Base-by-base conservation (phyloP, 306 rosid genomes). In the Pyrus betulifolia region DNA sequence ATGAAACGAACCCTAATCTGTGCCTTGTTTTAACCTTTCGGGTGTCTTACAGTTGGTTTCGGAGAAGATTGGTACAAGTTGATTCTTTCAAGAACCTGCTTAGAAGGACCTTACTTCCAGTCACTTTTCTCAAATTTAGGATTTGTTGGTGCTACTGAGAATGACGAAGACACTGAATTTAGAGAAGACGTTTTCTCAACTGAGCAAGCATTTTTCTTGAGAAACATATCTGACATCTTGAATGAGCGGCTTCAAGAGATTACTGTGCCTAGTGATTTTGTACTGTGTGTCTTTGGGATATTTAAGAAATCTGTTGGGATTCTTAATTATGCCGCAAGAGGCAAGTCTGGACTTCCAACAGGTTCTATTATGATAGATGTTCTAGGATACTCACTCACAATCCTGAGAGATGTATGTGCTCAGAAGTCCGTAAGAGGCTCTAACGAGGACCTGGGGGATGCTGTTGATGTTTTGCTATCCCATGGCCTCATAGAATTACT, bases 321-420 rank as follows among this genome's bases (percentile, higher is more conserved):
- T 74, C 76, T 86, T 13, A 59, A 75, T 59, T 80, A 69, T 72
- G 80, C 82, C 15, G 58, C 27, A 5, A 79, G 80, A 71, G 84
- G 84, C 49, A 76, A 80, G 63, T 79, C 85, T 61, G 81, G 89
- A 77, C 89, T 95, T 81, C 97, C 97, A 46, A 88, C 87, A 25
- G 92, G 96, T 68, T 81, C 73, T 40, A 44, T 35, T 25, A 81
- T 59, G 1, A 73, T 87, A 4, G 96, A 92, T 67, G 81, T 88
- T 85, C 85, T 88, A 54, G 96, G 98, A 33, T 95, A 87, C 83
- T 87, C 95, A 4, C 86, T 90, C 64, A 79, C 84, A 52, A 84
- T 92, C 71, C 81, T 92, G 85, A 89, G 92, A 79, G 96, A 92
- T 83, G 86, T 85, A 12, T 90, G 95, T 75, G 91, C 96, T 11